These are phyloP conservation scores for Prosopis cineraria DNA, from an alignment of 306 rosid genomes.

Conservation along the genomic window DNA sequence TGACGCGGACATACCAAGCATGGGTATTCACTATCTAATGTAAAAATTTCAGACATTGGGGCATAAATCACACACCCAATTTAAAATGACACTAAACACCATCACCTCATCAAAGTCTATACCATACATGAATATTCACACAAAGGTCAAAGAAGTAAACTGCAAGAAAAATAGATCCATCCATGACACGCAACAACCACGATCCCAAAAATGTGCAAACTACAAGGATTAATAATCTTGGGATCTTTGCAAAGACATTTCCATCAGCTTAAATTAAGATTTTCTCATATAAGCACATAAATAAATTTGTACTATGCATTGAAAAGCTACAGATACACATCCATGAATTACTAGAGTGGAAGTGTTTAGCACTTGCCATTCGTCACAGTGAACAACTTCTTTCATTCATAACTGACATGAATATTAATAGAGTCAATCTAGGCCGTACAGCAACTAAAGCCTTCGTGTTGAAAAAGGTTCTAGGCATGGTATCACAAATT, in stretches of 20 bases:
- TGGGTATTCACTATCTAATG: not conserved
- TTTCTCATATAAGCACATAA: not conserved
- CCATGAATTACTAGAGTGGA: slow-evolving; percentile 12
- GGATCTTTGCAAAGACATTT: not conserved
- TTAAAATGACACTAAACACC: not conserved
- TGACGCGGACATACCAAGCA: not conserved
- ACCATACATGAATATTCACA: not conserved
- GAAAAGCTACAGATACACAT: not conserved
- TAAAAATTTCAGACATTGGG: not conserved
- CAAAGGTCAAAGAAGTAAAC: slow-evolving; percentile 5
- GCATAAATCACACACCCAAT: not conserved
- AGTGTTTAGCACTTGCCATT: not conserved
- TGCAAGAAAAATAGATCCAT: not conserved
- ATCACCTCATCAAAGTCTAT: not conserved
- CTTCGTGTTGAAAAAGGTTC: not conserved
- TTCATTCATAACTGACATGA: not conserved
- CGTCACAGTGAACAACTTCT: slow-evolving; percentile 14
- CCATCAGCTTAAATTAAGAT: not conserved
- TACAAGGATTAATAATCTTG: slow-evolving; percentile 10
- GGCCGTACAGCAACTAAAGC: not conserved
- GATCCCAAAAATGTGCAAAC: not conserved
- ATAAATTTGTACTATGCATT: slow-evolving; percentile 18
- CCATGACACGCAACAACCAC: slow-evolving; percentile 11
- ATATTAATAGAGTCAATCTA: not conserved
- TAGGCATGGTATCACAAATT: not conserved